Conservation (phyloP, 345 rosid genomes). For the Pistacia integerrima region DNA sequence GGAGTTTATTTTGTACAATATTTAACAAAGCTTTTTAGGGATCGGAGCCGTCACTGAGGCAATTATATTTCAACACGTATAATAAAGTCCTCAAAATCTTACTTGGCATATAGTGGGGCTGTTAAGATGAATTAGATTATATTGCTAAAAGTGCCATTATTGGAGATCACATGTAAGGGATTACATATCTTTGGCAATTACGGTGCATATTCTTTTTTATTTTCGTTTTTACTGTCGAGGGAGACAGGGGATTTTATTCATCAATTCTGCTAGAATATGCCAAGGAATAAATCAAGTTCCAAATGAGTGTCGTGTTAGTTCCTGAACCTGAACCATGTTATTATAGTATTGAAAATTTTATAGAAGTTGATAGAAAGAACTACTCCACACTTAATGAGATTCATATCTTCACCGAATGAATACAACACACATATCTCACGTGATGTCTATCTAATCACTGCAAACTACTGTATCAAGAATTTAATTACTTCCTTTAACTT, state of each 20-base stretch:
- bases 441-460: background rate
- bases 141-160: conserved; percentile 13
- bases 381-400: too few species aligned
- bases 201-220: background rate
- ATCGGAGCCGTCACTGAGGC: conserved; percentile 33
- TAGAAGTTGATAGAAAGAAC: too few species aligned
- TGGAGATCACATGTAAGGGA: conserved; percentile 35
- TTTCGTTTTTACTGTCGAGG: background rate
- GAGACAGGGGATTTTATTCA: background rate
- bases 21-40: conserved; percentile 33
- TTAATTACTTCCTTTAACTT: background rate
- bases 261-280: conserved; percentile 14
- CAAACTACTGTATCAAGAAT: background rate
- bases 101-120: conserved; percentile 16
- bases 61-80: conserved; percentile 26
- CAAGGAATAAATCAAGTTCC: background rate
- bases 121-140: background rate
- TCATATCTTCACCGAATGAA: background rate
- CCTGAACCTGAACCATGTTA: background rate
- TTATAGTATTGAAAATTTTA: background rate
- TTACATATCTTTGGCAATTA: background rate
- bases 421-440: conserved; percentile 1
- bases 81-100: conserved; percentile 16
- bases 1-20: conserved; percentile 2
- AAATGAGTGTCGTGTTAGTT: background rate